These are phyloP conservation scores for Coelastrella sp. DNA, from an alignment of 139 green algal species.

Conservation along the genomic window DNA sequence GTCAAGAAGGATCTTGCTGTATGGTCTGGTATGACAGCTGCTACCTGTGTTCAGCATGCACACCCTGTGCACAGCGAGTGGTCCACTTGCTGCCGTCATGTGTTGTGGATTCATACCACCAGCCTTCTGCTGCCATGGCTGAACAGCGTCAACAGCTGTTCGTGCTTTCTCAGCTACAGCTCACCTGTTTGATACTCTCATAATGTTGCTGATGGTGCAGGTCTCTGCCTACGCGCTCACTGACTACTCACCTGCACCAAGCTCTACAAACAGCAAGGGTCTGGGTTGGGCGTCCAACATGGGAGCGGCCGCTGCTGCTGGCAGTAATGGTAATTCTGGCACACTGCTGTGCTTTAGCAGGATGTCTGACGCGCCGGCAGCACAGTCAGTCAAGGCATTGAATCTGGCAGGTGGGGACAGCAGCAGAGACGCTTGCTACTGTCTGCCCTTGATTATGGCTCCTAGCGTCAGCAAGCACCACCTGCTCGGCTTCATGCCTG, in stretches of 20 bases:
- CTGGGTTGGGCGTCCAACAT: slow-evolving; percentile 11
- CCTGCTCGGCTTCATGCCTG: no score
- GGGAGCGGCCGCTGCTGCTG: not conserved
- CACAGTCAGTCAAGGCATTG: not conserved
- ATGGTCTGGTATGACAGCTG: no score
- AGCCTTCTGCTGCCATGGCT: no score
- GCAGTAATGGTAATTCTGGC: not conserved
- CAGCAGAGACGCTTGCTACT: not conserved
- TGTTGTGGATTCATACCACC: not conserved
- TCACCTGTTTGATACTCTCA: not conserved
- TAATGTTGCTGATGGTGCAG: not conserved
- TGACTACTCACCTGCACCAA: not conserved
- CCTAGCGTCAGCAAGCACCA: no score
- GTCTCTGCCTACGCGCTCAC: slow-evolving; percentile 8
- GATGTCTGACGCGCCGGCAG: not conserved
- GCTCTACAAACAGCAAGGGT: not conserved
- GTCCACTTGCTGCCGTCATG: not conserved
- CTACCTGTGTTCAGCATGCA: no score
- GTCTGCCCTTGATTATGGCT: not conserved
- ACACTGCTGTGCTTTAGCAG: slow-evolving; percentile 39
- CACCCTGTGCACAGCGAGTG: not conserved
- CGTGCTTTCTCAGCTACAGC: no score
- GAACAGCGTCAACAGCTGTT: no score
- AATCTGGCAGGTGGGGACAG: not conserved
- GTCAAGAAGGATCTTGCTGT: no score